These are phyloP conservation scores for Mortierella sp. DNA, from an alignment of 371 early-diverging fungal species.

Conservation along the genomic window DNA sequence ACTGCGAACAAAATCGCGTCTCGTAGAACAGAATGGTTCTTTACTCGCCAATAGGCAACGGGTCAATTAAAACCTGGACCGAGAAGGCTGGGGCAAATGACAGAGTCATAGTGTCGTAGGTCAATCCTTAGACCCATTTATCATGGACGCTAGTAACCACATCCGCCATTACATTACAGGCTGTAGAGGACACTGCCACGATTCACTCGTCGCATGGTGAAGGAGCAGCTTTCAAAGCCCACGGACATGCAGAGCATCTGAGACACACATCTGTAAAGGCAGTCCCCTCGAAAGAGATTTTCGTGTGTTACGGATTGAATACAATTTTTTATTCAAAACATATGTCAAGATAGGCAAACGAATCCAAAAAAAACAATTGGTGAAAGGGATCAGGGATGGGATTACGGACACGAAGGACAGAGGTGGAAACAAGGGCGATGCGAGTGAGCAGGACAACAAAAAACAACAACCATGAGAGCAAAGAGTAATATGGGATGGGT, in stretches of 20 bases:
- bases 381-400: neutral
- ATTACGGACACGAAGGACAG: neutral
- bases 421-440: neutral
- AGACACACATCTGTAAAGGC: conserved; percentile 9
- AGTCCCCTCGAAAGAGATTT: conserved; percentile 10
- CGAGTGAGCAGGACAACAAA: neutral
- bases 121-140: neutral
- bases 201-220: neutral
- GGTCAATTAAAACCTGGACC: neutral
- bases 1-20: neutral
- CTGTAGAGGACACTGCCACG: conserved; percentile 1
- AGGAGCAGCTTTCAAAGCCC: neutral
- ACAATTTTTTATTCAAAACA: neutral
- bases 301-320: conserved; percentile 12
- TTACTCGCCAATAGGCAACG: neutral
- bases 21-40: no score
- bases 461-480: neutral
- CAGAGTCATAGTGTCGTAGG: neutral
- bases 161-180: neutral
- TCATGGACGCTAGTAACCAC: neutral
- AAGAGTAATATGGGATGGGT: neutral
- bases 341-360: conserved; percentile 26
- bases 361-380: neutral
- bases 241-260: neutral
- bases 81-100: neutral